Conservation (phyloP, 768 basidiomycete genomes). For the Lactarius psammicola region DNA sequence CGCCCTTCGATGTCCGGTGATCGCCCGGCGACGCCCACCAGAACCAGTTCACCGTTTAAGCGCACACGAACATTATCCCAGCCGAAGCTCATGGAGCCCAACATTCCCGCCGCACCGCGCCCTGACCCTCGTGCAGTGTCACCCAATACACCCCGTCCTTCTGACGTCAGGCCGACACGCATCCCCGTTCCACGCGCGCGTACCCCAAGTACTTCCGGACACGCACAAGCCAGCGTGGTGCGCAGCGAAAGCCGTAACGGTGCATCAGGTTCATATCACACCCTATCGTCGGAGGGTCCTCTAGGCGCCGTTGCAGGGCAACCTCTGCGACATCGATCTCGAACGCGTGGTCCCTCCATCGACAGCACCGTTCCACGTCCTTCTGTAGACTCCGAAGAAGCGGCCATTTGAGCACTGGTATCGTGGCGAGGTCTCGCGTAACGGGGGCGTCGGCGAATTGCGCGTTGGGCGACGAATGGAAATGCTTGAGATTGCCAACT, state of each 20-base stretch:
- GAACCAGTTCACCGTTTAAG: constrained; percentile 34
- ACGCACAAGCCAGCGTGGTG: constrained; percentile 32
- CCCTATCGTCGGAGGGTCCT: constrained; percentile 1
- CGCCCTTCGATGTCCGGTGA: constrained; percentile 35
- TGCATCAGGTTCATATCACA: constrained; percentile 24
- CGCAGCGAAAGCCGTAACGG: constrained; percentile 37
- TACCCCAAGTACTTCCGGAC: constrained; percentile 44
- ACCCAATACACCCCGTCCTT: constrained; percentile 40
- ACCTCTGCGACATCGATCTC: constrained; percentile 46
- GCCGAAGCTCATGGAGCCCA: constrained; percentile 48
- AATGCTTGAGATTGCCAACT: constrained; percentile 87
- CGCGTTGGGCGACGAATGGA: constrained; percentile 71
- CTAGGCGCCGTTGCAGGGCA: constrained; percentile 23
- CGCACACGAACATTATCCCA: constrained; percentile 67
- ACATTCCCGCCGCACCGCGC: constrained; percentile 39
- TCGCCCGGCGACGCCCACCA: constrained; percentile 22
- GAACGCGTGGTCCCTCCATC: constrained; percentile 44
- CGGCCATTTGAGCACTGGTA: constrained; percentile 89
- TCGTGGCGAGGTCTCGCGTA: constrained; percentile 79
- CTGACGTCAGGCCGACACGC: constrained; percentile 42
- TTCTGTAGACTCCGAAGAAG: constrained; percentile 76
- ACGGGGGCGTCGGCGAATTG: constrained; percentile 86
- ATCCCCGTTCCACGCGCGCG: constrained; percentile 48
- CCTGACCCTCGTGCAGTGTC: constrained; percentile 25
- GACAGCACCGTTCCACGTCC: constrained; percentile 41